Conservation (phyloP, 2,329 filamentous ascomycete species). For the Cucurbitaria berberidis region DNA sequence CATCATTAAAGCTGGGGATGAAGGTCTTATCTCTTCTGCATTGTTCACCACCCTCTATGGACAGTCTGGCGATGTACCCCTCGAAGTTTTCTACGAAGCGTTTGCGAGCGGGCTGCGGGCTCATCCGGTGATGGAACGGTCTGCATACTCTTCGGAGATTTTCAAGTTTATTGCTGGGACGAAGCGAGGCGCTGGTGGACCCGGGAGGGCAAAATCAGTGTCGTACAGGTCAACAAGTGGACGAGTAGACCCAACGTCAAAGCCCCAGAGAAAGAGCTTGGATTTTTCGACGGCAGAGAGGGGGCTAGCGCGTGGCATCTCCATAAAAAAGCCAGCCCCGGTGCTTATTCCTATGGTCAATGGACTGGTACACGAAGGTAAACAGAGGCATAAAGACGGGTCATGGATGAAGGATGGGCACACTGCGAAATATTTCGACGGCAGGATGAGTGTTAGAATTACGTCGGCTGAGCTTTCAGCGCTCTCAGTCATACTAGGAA, state of each 20-base stretch:
- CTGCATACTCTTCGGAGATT: conserved; percentile 31
- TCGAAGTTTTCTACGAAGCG: conserved; percentile 34
- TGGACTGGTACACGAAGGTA: conserved; percentile 9
- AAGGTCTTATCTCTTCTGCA: conserved; percentile 34
- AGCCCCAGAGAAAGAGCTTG: conserved; percentile 24
- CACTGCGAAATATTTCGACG: conserved; percentile 22
- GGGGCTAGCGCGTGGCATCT: conserved; percentile 21
- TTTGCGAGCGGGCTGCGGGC: conserved; percentile 34
- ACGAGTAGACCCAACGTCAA: conserved; percentile 16
- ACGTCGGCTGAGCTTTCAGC: conserved; percentile 33
- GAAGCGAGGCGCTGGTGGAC: conserved; percentile 13
- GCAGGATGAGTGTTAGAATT: conserved; percentile 21
- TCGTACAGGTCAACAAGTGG: conserved; percentile 18
- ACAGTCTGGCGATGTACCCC: conserved; percentile 28
- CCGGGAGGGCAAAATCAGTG: conserved; percentile 27
- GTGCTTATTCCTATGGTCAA: conserved; percentile 18
- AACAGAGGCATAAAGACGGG: conserved; percentile 8
- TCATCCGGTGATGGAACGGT: conserved; percentile 28
- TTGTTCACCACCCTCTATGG: conserved; percentile 32
- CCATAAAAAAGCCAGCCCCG: conserved; percentile 20
- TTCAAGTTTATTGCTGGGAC: conserved; percentile 28
- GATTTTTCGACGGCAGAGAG: conserved; percentile 23
- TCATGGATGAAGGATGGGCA: conserved; percentile 37
- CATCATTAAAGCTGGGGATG: conserved; percentile 44
- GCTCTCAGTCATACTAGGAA: conserved; percentile 40